Percentiles rank a stretch among this genome's conserved stretches.
Conservation (phyloP, 352 stramenopile species). For the Pythium diclinum region DNA sequence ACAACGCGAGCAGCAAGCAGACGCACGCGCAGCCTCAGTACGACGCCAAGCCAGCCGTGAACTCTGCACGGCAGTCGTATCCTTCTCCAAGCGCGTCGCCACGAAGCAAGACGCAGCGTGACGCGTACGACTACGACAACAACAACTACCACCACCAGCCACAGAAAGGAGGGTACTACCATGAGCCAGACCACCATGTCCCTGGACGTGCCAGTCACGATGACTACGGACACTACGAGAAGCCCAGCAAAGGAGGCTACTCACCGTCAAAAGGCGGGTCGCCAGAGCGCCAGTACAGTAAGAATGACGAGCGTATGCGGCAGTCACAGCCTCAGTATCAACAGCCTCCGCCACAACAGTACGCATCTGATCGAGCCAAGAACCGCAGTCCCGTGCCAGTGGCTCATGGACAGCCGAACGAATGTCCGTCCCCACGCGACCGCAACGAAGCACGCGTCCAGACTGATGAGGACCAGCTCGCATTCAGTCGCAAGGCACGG, state of each 20-base stretch:
- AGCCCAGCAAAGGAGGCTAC: conserved; percentile 4
- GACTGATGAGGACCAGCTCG: conserved; percentile 65
- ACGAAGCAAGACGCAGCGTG: conserved; percentile 33
- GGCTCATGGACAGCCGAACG: conserved; percentile 22
- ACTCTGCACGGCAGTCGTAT: conserved; percentile 23
- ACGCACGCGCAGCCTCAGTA: conserved; percentile 9
- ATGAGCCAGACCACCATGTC: conserved; percentile 27
- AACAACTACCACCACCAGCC: conserved; percentile 24
- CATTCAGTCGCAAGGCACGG: conserved; percentile 71
- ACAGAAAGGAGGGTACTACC: conserved; percentile 14
- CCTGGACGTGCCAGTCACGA: conserved; percentile 38
- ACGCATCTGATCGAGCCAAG: conserved; percentile 11
- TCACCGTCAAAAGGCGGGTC: conserved; percentile 23
- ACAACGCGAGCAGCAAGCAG: conserved; percentile 3
- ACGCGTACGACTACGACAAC: conserved; percentile 36
- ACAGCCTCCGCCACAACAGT: neutral
- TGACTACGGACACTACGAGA: conserved; percentile 26
- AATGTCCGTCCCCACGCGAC: conserved; percentile 45
- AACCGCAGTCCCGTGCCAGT: conserved; percentile 22
- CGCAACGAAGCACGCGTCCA: conserved; percentile 58
- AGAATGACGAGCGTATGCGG: conserved; percentile 9
- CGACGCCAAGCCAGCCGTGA: conserved; percentile 3
- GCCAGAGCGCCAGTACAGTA: conserved; percentile 16
- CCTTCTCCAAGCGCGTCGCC: conserved; percentile 29
- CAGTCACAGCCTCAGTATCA: conserved; percentile 11